These are phyloP conservation scores for Cyberlindnera veronae DNA, from an alignment of 805 yeast species.

Conservation along the genomic window DNA sequence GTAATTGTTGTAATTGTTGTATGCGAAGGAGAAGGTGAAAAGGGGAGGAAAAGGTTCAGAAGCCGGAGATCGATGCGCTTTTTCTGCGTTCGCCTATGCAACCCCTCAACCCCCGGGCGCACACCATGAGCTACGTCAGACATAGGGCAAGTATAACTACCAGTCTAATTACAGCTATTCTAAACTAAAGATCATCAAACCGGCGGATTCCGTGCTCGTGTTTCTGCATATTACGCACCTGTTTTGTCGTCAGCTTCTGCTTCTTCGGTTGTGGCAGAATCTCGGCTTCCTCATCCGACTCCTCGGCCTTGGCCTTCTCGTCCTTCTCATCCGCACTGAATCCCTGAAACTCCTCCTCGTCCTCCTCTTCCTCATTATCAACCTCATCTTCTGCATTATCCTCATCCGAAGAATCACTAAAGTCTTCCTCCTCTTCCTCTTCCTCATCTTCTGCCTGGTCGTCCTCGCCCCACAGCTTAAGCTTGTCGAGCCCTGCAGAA, in stretches of 20 bases:
- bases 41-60: not conserved
- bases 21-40: slow-evolving; percentile 14
- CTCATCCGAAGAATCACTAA: slow-evolving; percentile 61
- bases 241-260: slow-evolving; percentile 40
- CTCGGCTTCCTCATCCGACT: not conserved
- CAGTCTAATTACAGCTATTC: not conserved
- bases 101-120: not conserved
- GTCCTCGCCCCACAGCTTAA: slow-evolving; percentile 68
- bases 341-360: slow-evolving; percentile 13
- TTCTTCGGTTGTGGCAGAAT: slow-evolving; percentile 19
- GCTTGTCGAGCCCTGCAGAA: slow-evolving; percentile 77
- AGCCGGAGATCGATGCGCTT: not conserved
- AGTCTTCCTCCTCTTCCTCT: slow-evolving; percentile 17
- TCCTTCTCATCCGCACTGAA: slow-evolving; percentile 18
- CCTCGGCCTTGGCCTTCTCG: slow-evolving; percentile 19
- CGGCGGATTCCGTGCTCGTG: slow-evolving; percentile 62
- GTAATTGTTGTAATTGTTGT: slow-evolving; percentile 6
- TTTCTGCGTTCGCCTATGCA: not conserved
- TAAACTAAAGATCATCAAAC: slow-evolving; percentile 52
- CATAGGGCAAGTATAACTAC: too few species aligned
- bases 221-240: slow-evolving; percentile 43
- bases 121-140: too few species aligned
- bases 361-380: slow-evolving; percentile 21
- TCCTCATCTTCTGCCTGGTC: slow-evolving; percentile 32
- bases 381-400: too few species aligned